Conservation (phyloP, 164 flowering plant genomes). For the Kingdonia uniflora region DNA sequence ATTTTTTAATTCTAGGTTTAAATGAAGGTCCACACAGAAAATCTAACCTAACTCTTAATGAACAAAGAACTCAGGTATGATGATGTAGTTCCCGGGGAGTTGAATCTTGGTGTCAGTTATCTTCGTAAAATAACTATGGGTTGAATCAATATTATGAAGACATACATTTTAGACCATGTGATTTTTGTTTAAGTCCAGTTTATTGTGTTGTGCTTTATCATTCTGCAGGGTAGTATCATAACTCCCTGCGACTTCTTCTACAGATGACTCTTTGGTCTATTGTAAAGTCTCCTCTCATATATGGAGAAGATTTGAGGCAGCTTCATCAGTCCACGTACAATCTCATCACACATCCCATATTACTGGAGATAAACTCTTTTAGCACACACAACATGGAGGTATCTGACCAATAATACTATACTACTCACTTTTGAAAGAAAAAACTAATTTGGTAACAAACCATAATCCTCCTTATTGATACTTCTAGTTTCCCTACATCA, state of each 20-base stretch:
- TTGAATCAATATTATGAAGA: too few species aligned
- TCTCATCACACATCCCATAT: constrained; percentile 76
- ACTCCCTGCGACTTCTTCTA: constrained; percentile 1
- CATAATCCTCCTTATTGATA: constrained; percentile 1
- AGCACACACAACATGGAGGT: constrained; percentile 78
- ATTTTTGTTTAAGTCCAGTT: too few species aligned
- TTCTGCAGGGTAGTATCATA: too few species aligned
- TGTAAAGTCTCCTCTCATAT: constrained; percentile 89
- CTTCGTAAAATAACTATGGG: neutral
- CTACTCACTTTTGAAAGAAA: neutral
- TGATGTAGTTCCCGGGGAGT: neutral
- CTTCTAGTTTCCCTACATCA: constrained; percentile 45
- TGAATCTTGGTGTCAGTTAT: neutral
- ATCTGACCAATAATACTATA: constrained; percentile 2
- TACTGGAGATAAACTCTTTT: constrained; percentile 62
- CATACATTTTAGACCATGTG: too few species aligned
- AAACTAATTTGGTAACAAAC: neutral
- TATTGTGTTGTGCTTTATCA: too few species aligned
- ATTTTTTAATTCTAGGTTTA: constrained; percentile 31
- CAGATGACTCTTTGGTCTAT: constrained; percentile 95
- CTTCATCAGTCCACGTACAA: constrained; percentile 47
- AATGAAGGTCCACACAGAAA: constrained; percentile 71
- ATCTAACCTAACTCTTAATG: constrained; percentile 42
- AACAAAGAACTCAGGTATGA: constrained; percentile 75
- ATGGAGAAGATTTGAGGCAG: constrained; percentile 81